phyloP scores from a whole-genome alignment of 305 asterid genomes.

The Fraxinus floribunda region DNA sequence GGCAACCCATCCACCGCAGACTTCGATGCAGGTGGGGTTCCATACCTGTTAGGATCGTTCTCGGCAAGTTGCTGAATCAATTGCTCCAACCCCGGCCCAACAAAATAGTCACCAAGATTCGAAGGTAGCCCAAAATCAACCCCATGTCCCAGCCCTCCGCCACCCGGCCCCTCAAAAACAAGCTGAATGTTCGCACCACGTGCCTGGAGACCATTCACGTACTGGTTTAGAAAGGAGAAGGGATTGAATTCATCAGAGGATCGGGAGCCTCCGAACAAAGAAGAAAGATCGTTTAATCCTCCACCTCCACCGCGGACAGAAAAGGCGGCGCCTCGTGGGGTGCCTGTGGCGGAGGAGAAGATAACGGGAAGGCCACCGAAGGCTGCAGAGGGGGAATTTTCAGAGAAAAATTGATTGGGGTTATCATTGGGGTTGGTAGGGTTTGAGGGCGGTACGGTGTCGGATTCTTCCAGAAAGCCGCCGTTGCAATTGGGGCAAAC shows the following conservation, averaged over 20 bases:
- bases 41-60: conserved; percentile 40
- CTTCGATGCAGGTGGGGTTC: conserved; percentile 51
- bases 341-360: conserved; percentile 31
- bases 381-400: conserved; percentile 14
- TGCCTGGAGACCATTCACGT: conserved; percentile 31
- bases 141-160: conserved; percentile 24
- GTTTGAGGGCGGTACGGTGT: conserved; percentile 37
- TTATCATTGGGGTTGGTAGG: conserved; percentile 12
- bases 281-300: conserved; percentile 30
- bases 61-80: conserved; percentile 41
- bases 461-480: conserved; percentile 37
- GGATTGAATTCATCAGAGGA: conserved; percentile 37
- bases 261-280: conserved; percentile 27
- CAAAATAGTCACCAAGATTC: conserved; percentile 41
- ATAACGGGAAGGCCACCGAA: conserved; percentile 23
- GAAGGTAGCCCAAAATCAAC: conserved; percentile 26
- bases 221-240: conserved; percentile 28
- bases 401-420: conserved; percentile 28
- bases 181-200: conserved; percentile 44
- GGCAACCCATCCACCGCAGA: conserved; percentile 42
- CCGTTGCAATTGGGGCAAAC: conserved; percentile 41
- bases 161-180: conserved; percentile 33
- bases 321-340: conserved; percentile 25
- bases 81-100: conserved; percentile 39
- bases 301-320: conserved; percentile 24